These are phyloP conservation scores for Microbotryum silenes-acaulis DNA, from an alignment of 1,284 basidiomycete species.

Conservation along the genomic window DNA sequence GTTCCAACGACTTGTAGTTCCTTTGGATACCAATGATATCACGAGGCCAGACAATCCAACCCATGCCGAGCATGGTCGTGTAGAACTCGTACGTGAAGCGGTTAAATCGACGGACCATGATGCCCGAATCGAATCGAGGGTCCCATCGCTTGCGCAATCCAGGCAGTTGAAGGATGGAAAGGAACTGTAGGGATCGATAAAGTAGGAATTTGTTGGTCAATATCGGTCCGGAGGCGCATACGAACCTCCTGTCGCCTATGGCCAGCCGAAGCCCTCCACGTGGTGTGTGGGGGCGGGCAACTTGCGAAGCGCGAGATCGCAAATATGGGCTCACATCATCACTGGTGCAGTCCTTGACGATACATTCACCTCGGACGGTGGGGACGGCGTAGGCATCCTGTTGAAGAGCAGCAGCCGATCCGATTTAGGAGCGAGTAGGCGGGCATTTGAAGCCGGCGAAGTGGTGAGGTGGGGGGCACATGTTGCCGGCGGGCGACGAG, in stretches of 20 bases:
- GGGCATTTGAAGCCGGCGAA: background rate
- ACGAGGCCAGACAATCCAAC: conserved; percentile 23
- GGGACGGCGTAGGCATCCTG: conserved; percentile 21
- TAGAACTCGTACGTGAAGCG: conserved; percentile 16
- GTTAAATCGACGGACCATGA: conserved; percentile 14
- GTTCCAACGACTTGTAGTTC: conserved; percentile 10
- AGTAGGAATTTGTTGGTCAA: too few relatives aligned
- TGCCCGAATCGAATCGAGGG: conserved; percentile 14
- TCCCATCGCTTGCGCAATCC: conserved; percentile 27
- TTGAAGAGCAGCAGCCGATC: too few relatives aligned
- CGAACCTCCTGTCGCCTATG: too few relatives aligned
- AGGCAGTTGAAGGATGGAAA: conserved; percentile 18
- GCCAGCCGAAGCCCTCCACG: too few relatives aligned
- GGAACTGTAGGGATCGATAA: conserved; percentile 2
- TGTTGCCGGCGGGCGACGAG: too few relatives aligned
- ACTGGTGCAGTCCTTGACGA: conserved; percentile 8
- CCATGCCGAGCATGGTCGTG: conserved; percentile 7
- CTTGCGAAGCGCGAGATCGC: too few relatives aligned
- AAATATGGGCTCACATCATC: conserved; percentile 12
- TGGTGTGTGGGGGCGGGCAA: too few relatives aligned
- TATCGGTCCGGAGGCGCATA: too few relatives aligned
- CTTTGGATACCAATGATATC: conserved; percentile 22
- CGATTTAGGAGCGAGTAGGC: too few relatives aligned
- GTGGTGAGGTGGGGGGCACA: too few relatives aligned
- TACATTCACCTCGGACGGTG: conserved; percentile 21